phyloP scores from a whole-genome alignment of 2,329 filamentous ascomycete species.

The Pseudogymnoascus sp. region DNA sequence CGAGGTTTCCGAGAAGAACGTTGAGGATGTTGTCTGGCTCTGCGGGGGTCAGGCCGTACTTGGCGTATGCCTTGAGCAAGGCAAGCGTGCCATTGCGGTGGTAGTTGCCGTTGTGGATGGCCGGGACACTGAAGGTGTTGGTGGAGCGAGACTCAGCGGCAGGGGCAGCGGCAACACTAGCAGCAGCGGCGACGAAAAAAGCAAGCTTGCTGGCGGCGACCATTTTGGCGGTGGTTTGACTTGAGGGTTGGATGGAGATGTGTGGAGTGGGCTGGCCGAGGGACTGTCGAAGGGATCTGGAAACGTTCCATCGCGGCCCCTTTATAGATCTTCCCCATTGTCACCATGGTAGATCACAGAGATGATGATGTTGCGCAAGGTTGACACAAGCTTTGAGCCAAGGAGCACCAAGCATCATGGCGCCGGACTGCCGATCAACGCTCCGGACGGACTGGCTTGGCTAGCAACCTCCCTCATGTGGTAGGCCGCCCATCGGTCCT shows the following conservation, averaged over 20 bases:
- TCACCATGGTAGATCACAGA: not conserved
- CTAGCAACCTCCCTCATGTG: slow-evolving; percentile 4
- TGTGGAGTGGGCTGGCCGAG: not conserved
- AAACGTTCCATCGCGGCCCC: not conserved
- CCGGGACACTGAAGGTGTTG: slow-evolving; percentile 18
- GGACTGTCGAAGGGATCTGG: not conserved
- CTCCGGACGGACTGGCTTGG: not conserved
- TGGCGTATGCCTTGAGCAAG: slow-evolving; percentile 26
- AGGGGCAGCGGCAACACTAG: not conserved
- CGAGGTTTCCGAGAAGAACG: slow-evolving; percentile 16
- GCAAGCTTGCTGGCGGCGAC: slow-evolving; percentile 1
- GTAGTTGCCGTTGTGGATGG: slow-evolving; percentile 21
- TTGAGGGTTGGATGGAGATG: not conserved
- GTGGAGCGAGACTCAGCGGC: not conserved
- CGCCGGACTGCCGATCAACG: not conserved
- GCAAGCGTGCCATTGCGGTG: slow-evolving; percentile 25
- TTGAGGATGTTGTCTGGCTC: slow-evolving; percentile 10
- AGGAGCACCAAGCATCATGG: slow-evolving; percentile 1
- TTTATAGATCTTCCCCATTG: not conserved
- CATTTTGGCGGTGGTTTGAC: not conserved
- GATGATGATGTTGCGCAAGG: not conserved
- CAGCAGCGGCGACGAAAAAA: not conserved
- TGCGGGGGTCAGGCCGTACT: slow-evolving; percentile 23
- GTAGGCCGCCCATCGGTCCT: not conserved
- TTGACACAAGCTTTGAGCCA: not conserved